Conservation (phyloP, 805 yeast species). For the Wickerhamiella australiensis region DNA sequence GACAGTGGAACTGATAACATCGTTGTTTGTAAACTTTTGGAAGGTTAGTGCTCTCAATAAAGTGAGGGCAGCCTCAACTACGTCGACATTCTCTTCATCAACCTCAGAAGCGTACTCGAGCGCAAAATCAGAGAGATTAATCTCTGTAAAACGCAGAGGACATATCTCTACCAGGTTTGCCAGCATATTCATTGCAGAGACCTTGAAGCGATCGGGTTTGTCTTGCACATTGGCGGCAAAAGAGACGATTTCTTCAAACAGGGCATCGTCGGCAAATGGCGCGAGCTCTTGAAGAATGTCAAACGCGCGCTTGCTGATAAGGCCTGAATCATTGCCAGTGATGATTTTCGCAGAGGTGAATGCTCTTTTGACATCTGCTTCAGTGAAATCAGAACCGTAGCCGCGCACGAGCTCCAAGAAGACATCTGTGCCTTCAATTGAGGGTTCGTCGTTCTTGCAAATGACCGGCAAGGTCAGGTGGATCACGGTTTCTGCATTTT, state of each 20-base stretch:
- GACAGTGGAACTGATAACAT: neutral
- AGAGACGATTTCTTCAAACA: conserved; percentile 17
- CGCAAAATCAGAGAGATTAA: conserved; percentile 18
- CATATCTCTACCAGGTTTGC: conserved; percentile 16
- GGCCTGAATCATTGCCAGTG: conserved; percentile 33
- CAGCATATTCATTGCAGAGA: conserved; percentile 15
- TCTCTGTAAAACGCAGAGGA: conserved; percentile 17
- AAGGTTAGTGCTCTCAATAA: conserved; percentile 27
- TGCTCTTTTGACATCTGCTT: conserved; percentile 28
- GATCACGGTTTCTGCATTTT: conserved; percentile 21
- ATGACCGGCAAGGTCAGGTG: conserved; percentile 20
- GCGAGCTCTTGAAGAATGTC: conserved; percentile 37
- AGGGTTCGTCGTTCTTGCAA: conserved; percentile 15
- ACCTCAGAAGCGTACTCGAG: conserved; percentile 10
- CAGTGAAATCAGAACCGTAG: conserved; percentile 35
- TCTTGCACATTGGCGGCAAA: neutral
- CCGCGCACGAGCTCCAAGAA: conserved; percentile 43
- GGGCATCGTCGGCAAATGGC: conserved; percentile 23
- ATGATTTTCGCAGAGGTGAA: conserved; percentile 29
- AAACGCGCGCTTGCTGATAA: conserved; percentile 41
- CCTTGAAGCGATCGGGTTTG: conserved; percentile 13
- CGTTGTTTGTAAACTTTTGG: neutral
- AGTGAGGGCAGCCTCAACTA: conserved; percentile 40
- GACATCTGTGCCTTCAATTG: conserved; percentile 50
- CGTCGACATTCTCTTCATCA: conserved; percentile 27